phyloP scores from a whole-genome alignment of 768 basidiomycete genomes.

The Boletus subparvulus region DNA sequence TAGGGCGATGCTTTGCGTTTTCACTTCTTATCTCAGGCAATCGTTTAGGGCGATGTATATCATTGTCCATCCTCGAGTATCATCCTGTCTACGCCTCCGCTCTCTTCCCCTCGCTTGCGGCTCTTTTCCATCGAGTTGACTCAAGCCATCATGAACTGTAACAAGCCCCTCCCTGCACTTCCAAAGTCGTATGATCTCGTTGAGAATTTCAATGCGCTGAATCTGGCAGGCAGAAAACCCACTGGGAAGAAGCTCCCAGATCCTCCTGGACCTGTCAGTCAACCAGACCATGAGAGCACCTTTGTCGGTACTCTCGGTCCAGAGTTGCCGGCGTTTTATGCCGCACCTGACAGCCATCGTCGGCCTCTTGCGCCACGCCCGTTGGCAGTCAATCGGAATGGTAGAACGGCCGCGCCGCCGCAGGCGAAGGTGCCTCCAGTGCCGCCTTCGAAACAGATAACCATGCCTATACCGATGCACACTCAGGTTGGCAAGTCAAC shows the following conservation, averaged over 20 bases:
- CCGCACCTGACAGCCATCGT: constrained; percentile 5
- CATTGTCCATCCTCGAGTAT: constrained; percentile 14
- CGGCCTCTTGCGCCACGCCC: background rate
- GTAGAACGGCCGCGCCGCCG: background rate
- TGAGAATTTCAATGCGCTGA: constrained; percentile 33
- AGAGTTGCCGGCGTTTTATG: constrained; percentile 6
- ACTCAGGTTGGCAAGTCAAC: constrained; percentile 18
- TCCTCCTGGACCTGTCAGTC: background rate
- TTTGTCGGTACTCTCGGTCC: constrained; percentile 54
- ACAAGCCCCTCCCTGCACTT: constrained; percentile 9
- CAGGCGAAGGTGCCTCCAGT: background rate
- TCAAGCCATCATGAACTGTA: constrained; percentile 20
- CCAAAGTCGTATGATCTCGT: constrained; percentile 28
- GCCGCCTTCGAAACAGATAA: constrained; percentile 15
- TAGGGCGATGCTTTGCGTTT: background rate
- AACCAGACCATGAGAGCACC: background rate
- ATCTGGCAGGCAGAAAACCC: constrained; percentile 26
- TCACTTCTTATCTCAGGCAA: background rate
- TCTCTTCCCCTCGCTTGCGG: constrained; percentile 8
- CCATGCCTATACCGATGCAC: constrained; percentile 34
- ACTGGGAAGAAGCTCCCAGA: constrained; percentile 16
- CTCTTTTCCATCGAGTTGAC: constrained; percentile 4
- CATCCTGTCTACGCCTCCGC: background rate
- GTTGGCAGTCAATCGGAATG: constrained; percentile 6
- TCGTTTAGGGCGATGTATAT: constrained; percentile 11